Base-by-base conservation (phyloP, 2,329 filamentous ascomycete genomes). In the Phyllosticta citriasiana region DNA sequence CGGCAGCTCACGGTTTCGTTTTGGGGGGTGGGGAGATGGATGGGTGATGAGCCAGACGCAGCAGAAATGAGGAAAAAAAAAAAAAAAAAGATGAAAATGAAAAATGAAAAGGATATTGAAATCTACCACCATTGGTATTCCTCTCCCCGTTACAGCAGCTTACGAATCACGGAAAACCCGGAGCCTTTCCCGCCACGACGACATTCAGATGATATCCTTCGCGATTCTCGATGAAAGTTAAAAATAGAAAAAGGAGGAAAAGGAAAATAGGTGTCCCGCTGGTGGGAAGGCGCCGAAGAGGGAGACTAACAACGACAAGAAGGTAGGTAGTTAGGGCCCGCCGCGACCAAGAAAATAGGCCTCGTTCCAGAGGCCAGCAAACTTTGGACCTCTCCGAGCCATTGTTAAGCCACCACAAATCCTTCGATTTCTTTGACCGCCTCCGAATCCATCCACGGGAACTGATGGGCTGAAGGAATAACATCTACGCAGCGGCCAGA, bases 291-390 rank as follows among this genome's bases (percentile, higher is more conserved):
- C 57, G 51, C 55, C 52, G 55, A 61, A 57, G 53, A 61, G 40
- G 50, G 59, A 57, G 55, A 57, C 59, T 57, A 57, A 57, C 64
- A 58, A 66, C 57, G 33, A 40, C 33, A 40, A 62, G 62, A 67
- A 66, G 63, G 61, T 58, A 60, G 63, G 64, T 54, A 63, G 33
- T 12, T 40, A 40, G 33, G 33, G 33, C 64, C 64, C 61, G 62
- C 62, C 63, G 60, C 59, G 62, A 63, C 33, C 14, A 57, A 63
- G 57, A 67, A 58, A 64, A 66, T 67, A 67, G 63, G 40, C 47
- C 59, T 57, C 59, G 55, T 61, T 53, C 10, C 14, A 12, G 9
- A 40, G 33, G 33, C 33, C 14, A 40, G 10, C 33, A 40, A 40
- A 40, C 33, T 10, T 40, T 40, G 33, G 19, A 40, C 33, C 10